phyloP scores from a whole-genome alignment of 1,284 basidiomycete genomes.

The Irpex rosettiformis region DNA sequence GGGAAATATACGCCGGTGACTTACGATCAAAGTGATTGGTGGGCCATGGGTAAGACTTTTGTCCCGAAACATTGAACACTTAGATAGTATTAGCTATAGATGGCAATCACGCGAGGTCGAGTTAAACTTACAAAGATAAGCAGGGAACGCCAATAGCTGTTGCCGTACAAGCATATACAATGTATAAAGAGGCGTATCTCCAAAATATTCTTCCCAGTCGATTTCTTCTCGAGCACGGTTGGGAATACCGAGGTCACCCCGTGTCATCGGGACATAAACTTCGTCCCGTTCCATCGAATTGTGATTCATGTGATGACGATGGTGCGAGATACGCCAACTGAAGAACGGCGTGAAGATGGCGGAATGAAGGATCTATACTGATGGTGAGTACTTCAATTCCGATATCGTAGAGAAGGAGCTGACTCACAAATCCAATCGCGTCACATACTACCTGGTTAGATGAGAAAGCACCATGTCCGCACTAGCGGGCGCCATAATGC shows the following conservation, averaged over 20 bases:
- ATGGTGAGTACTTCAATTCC: neutral
- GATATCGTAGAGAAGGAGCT: neutral
- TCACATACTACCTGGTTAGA: slow-evolving; percentile 23
- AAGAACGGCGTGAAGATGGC: slow-evolving; percentile 28
- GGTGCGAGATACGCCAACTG: slow-evolving; percentile 38
- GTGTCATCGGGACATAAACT: slow-evolving; percentile 57
- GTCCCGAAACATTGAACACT: slow-evolving; percentile 64
- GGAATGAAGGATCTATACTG: slow-evolving; percentile 5
- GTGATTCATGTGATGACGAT: slow-evolving; percentile 35
- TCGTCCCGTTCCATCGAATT: slow-evolving; percentile 53
- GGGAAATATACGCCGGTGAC: slow-evolving; percentile 20
- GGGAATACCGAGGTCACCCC: slow-evolving; percentile 48
- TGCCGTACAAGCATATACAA: slow-evolving; percentile 48
- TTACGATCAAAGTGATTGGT: slow-evolving; percentile 59
- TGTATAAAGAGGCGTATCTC: slow-evolving; percentile 59
- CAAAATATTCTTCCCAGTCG: slow-evolving; percentile 54
- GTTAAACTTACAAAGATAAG: slow-evolving; percentile 52
- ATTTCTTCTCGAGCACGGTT: slow-evolving; percentile 30
- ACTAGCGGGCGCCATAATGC: slow-evolving; percentile 17
- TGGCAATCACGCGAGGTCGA: neutral
- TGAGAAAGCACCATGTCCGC: slow-evolving; percentile 30
- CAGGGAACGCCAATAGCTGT: slow-evolving; percentile 75
- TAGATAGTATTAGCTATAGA: neutral
- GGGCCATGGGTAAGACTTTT: slow-evolving; percentile 64
- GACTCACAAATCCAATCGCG: slow-evolving; percentile 24